phyloP scores from a whole-genome alignment of 2,329 filamentous ascomycete species.

The Dendryphion nanum region DNA sequence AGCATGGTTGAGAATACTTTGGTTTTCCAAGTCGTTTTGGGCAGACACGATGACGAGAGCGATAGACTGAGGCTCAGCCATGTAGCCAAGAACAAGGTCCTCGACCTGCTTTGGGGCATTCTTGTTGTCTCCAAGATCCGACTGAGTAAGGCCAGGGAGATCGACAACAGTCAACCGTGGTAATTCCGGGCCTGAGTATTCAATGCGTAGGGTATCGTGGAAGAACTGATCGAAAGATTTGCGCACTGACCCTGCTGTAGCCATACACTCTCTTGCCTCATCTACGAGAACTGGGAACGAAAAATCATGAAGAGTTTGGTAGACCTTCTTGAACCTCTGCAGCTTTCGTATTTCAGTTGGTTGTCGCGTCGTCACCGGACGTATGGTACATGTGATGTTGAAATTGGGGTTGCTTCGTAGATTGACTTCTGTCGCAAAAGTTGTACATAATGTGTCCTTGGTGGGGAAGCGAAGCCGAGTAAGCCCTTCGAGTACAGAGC shows the following conservation, averaged over 20 bases:
- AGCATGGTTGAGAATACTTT: slow-evolving; percentile 33
- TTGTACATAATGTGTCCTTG: slow-evolving; percentile 56
- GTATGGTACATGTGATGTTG: slow-evolving; percentile 47
- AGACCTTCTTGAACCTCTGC: slow-evolving; percentile 15
- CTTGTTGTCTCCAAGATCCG: slow-evolving; percentile 33
- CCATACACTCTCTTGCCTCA: slow-evolving; percentile 52
- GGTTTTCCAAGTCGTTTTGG: slow-evolving; percentile 41
- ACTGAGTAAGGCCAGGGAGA: slow-evolving; percentile 55
- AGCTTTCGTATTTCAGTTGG: slow-evolving; percentile 12
- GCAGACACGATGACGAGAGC: slow-evolving; percentile 48
- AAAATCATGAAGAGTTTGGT: slow-evolving; percentile 19
- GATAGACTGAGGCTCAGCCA: slow-evolving; percentile 43
- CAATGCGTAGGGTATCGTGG: slow-evolving; percentile 28
- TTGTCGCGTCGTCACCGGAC: slow-evolving; percentile 14
- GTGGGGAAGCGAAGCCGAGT: slow-evolving; percentile 60
- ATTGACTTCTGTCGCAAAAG: slow-evolving; percentile 61
- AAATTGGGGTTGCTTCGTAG: slow-evolving; percentile 44
- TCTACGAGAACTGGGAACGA: slow-evolving; percentile 49
- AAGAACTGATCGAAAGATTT: slow-evolving; percentile 10
- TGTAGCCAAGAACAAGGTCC: slow-evolving; percentile 46
- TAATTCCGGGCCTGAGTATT: slow-evolving; percentile 29
- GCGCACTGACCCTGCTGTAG: too few relatives aligned
- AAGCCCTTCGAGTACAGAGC: slow-evolving; percentile 28
- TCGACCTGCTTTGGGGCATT: slow-evolving; percentile 47
- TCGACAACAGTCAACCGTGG: slow-evolving; percentile 56